Conservation (phyloP, 306 rosid genomes). For the Dicorynia guianensis region DNA sequence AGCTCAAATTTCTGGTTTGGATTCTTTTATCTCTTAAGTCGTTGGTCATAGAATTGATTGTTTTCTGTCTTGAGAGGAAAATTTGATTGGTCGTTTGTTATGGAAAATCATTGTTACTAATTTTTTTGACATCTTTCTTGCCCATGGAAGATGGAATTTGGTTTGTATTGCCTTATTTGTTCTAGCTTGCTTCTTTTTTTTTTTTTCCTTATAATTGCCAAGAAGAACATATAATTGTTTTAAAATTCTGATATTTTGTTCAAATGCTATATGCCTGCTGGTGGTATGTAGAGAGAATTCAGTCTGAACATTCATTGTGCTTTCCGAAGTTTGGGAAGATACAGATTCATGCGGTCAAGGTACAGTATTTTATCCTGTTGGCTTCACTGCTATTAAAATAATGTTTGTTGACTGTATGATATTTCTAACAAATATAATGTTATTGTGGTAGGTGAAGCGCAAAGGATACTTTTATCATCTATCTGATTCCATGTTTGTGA, state of each 20-base stretch:
- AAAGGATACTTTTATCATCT: constrained; percentile 40
- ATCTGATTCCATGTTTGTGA: constrained; percentile 50
- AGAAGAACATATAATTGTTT: background rate
- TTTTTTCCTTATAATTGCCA: background rate
- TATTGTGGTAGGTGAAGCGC: constrained; percentile 44
- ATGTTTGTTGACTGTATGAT: constrained; percentile 8
- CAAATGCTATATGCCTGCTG: background rate
- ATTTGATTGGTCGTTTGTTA: background rate
- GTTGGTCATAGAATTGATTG: background rate
- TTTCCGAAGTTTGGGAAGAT: constrained; percentile 53
- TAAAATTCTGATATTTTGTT: constrained; percentile 3
- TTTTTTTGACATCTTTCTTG: no score
- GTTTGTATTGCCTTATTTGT: background rate
- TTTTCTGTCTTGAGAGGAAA: background rate
- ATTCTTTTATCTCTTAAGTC: background rate
- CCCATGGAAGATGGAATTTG: background rate
- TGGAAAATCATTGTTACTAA: background rate
- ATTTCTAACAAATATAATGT: constrained; percentile 2
- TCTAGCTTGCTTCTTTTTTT: background rate
- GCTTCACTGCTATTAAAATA: background rate
- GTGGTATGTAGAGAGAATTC: constrained; percentile 40
- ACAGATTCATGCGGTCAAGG: constrained; percentile 53
- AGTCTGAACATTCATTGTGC: constrained; percentile 40
- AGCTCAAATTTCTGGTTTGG: background rate
- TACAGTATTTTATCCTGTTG: constrained; percentile 28